A percentile compares a stretch with the other conserved stretches of the same genome.
Conservation (phyloP, 192 early-diverging fungal genomes). For the Spizellomyces punctatus region DNA sequence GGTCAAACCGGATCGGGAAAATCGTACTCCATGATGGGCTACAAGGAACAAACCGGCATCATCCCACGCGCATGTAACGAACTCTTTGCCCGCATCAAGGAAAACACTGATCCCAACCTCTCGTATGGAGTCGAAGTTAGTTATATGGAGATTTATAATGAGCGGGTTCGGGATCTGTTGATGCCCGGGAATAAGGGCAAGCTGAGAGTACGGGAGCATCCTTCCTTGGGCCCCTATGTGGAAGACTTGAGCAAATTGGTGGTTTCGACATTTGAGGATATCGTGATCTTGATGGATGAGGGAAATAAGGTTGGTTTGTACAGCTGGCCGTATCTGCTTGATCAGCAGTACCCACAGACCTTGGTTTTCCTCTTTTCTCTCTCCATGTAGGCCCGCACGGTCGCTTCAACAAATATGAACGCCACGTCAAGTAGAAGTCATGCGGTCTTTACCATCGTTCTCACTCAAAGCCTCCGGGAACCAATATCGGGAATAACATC, state of each 20-base stretch:
- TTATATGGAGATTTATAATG: slow-evolving; percentile 97
- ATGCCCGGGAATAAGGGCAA: slow-evolving; percentile 49
- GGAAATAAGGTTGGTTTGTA: slow-evolving; percentile 65
- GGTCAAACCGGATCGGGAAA: slow-evolving; percentile 82
- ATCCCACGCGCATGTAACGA: slow-evolving; percentile 83
- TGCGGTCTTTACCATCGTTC: slow-evolving; percentile 44
- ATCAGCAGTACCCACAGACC: slow-evolving; percentile 37
- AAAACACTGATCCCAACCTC: slow-evolving; percentile 37
- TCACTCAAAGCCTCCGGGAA: slow-evolving; percentile 48
- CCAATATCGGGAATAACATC: slow-evolving; percentile 5
- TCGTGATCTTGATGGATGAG: slow-evolving; percentile 80
- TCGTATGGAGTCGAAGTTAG: slow-evolving; percentile 60
- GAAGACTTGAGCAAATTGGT: slow-evolving; percentile 88
- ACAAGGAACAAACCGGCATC: slow-evolving; percentile 56
- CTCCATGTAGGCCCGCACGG: slow-evolving; percentile 85
- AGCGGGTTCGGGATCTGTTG: slow-evolving; percentile 90
- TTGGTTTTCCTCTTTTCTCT: slow-evolving; percentile 45
- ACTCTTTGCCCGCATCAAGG: slow-evolving; percentile 70
- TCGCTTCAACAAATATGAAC: slow-evolving; percentile 95
- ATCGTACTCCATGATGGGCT: slow-evolving; percentile 70
- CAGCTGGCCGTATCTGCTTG: too few relatives aligned
- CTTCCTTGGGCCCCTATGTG: slow-evolving; percentile 72
- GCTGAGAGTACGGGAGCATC: slow-evolving; percentile 70
- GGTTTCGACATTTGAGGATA: slow-evolving; percentile 82
- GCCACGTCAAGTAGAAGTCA: slow-evolving; percentile 77